A percentile compares a stretch with the other conserved stretches of the same genome.
These are phyloP conservation scores for Pulicaria dysenterica DNA, from an alignment of 129 eudicot genomes.

Conservation along the genomic window DNA sequence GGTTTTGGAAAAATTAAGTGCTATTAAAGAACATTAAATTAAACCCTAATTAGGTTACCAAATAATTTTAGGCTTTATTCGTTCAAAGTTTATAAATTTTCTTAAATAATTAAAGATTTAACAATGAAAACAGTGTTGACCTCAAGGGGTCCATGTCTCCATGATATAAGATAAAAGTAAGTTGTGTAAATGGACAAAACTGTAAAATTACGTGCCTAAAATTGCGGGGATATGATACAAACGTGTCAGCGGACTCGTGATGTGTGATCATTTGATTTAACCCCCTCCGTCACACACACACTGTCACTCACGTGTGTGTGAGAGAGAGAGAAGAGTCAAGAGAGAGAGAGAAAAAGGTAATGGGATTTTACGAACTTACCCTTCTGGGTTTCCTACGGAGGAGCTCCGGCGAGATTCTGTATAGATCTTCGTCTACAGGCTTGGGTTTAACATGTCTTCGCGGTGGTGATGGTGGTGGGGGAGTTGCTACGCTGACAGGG, in stretches of 20 bases:
- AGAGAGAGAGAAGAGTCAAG: neutral
- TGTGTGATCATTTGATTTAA: constrained; percentile 31
- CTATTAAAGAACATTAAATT: no score
- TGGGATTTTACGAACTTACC: constrained; percentile 37
- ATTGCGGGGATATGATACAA: constrained; percentile 27
- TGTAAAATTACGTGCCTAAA: constrained; percentile 36
- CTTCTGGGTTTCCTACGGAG: constrained; percentile 64
- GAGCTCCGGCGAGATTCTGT: constrained; percentile 86
- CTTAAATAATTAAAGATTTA: neutral
- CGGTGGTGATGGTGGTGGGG: constrained; percentile 40
- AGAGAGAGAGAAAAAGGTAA: neutral
- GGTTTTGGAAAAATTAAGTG: no score
- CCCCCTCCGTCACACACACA: constrained; percentile 3
- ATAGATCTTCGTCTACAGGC: constrained; percentile 86
- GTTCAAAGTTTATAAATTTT: no score
- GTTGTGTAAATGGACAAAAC: constrained; percentile 25
- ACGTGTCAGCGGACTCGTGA: constrained; percentile 48
- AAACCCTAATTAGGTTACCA: no score
- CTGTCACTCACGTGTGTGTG: constrained; percentile 22
- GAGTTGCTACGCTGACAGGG: constrained; percentile 34
- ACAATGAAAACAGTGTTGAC: constrained; percentile 32
- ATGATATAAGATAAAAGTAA: constrained; percentile 10
- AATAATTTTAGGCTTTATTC: no score
- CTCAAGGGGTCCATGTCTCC: neutral
- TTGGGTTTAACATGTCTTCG: constrained; percentile 38